Base-by-base conservation (phyloP, 2,329 filamentous ascomycete genomes). In the Aspergillus fijiensis region DNA sequence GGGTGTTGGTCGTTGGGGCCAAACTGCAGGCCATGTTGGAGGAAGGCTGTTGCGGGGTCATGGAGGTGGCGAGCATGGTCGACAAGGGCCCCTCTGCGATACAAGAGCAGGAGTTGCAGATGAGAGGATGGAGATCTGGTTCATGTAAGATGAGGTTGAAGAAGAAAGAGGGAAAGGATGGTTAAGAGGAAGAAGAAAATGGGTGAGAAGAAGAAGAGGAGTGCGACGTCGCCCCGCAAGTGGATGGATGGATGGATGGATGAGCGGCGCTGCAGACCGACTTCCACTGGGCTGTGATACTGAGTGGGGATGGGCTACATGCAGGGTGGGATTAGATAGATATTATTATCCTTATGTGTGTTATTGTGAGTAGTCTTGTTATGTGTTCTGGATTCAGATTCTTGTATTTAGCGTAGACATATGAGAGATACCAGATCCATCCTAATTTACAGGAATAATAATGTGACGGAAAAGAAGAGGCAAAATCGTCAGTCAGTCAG, bases 51-150 rank as follows among this genome's bases (percentile, higher is more conserved):
- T 60, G 64, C 58, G 64, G 61, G 61, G 63, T 63, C 66, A 69
- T 69, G 58, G 62, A 58, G 65, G 60, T 59, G 27, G 57, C 60
- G 49, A 69, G 65, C 67, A 69, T 69, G 65, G 65, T 45, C n/a
- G 39, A 45, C 63, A 65, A 50, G 61, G 57, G 50, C 50, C 59
- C 60, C 59, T 53, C 57, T 45, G 55, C 48, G 35, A 25, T 45
- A 23, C 5, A 35, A 9, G 11, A 52, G 45, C 35, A 14, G 52
- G n/a, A 29, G 9, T 23, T 25, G 49, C 14, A 31, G 23, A 49
- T 29, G 49, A 29, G 29, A 39, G 25, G 12, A 25, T 42, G n/a
- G 7, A 19, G 12, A 19, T 45, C 7, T 45, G 14, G n/a, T 7
- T 45, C 39, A 45, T 45, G 39, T 45, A 45, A 45, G 6, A 45